These are phyloP conservation scores for Carex kokanica DNA, from an alignment of 176 grass and related monocot genomes.

Conservation along the genomic window DNA sequence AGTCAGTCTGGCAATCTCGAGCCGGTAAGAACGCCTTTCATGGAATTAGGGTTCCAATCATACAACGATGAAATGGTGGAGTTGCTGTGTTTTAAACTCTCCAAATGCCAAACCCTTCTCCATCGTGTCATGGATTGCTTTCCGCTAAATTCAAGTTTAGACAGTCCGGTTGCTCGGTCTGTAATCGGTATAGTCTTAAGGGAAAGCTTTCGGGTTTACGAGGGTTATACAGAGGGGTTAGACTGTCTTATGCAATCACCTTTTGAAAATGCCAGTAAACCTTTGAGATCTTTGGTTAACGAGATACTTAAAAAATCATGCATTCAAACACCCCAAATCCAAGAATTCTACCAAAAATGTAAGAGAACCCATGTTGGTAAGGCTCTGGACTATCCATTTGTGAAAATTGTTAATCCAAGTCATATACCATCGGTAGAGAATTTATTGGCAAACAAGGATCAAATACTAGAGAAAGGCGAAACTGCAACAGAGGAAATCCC, in stretches of 20 bases:
- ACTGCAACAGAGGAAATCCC: conserved; percentile 16
- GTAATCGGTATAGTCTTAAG: conserved; percentile 72
- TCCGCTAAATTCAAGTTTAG: conserved; percentile 41
- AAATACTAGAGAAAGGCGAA: not conserved
- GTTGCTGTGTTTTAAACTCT: conserved; percentile 41
- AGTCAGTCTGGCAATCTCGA: conserved; percentile 75
- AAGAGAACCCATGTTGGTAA: conserved; percentile 47
- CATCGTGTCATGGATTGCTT: conserved; percentile 70
- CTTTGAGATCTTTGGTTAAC: conserved; percentile 27
- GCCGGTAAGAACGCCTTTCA: conserved; percentile 34
- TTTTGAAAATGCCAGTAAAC: conserved; percentile 30
- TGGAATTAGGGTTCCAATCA: conserved; percentile 21
- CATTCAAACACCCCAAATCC: conserved; percentile 53
- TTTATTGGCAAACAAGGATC: conserved; percentile 8
- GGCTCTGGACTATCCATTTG: conserved; percentile 73
- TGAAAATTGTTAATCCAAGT: conserved; percentile 55
- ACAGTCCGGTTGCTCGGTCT: conserved; percentile 40
- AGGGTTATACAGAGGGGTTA: conserved; percentile 48
- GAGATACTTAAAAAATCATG: conserved; percentile 71
- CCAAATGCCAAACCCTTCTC: conserved; percentile 72
- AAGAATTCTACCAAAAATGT: conserved; percentile 84
- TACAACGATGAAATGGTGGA: conserved; percentile 25
- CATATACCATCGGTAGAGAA: conserved; percentile 39
- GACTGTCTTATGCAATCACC: conserved; percentile 30
- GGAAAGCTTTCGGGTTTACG: conserved; percentile 90